phyloP scores from a whole-genome alignment of 2,329 filamentous ascomycete genomes.

The Alternaria postmessia region DNA sequence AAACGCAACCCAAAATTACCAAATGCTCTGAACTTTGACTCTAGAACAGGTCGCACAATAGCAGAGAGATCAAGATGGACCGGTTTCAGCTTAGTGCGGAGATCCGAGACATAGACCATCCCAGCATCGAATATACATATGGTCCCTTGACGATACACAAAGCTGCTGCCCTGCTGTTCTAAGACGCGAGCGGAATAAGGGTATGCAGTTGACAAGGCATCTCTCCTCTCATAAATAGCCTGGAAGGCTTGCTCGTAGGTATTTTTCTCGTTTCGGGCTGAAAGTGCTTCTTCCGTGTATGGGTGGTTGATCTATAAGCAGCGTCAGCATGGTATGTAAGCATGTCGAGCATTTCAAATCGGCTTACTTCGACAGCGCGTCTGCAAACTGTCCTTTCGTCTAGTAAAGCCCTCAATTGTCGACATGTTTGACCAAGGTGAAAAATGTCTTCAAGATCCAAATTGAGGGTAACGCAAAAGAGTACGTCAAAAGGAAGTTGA shows the following conservation, averaged over 20 bases:
- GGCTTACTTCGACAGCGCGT: constrained; percentile 64
- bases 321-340: constrained; percentile 14
- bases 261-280: constrained; percentile 48
- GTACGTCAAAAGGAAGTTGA: constrained; percentile 69
- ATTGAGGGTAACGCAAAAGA: constrained; percentile 64
- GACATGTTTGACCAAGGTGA: constrained; percentile 63
- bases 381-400: constrained; percentile 65
- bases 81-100: constrained; percentile 52
- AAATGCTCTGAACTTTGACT: constrained; percentile 7
- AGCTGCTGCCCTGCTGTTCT: constrained; percentile 64
- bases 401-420: constrained; percentile 60
- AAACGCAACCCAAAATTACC: constrained; percentile 53
- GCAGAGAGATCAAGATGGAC: constrained; percentile 32
- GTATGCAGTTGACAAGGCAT: constrained; percentile 66
- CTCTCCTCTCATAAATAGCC: constrained; percentile 67
- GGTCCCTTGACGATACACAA: constrained; percentile 69
- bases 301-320: constrained; percentile 50
- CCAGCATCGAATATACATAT: constrained; percentile 68
- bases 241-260: constrained; percentile 64
- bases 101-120: constrained; percentile 66
- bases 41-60: constrained; percentile 20
- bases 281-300: constrained; percentile 56
- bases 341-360: constrained; percentile 2
- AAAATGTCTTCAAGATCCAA: constrained; percentile 68
- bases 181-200: constrained; percentile 70